phyloP scores from a whole-genome alignment of 805 yeast genomes.

The Lachancea thermotolerans region DNA sequence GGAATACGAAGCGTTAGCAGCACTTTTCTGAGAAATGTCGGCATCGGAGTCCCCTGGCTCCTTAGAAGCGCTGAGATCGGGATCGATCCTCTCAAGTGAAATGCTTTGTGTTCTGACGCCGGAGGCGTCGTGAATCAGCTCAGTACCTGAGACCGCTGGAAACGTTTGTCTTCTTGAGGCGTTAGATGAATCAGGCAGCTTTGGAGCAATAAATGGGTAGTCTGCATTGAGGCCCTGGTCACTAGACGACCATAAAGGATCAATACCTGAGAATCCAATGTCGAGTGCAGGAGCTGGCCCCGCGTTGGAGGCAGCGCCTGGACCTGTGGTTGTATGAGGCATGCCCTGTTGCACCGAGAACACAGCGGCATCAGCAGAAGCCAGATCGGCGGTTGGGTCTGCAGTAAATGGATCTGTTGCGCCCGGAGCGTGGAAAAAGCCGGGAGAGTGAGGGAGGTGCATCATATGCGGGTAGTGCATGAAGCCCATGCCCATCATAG shows the following conservation, averaged over 20 bases:
- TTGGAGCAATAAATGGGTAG: conserved; percentile 3
- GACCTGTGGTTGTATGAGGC: background rate
- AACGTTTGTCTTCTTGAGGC: conserved; percentile 32
- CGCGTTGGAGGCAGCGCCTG: background rate
- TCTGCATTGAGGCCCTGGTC: conserved; percentile 5
- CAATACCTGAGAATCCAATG: conserved; percentile 4
- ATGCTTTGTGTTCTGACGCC: conserved; percentile 26
- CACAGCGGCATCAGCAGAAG: conserved; percentile 1
- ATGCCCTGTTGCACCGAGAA: background rate
- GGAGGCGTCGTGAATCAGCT: conserved; percentile 8
- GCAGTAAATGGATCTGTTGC: conserved; percentile 2
- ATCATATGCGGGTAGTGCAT: conserved; percentile 30
- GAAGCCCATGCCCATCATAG: conserved; percentile 29
- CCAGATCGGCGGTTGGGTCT: background rate
- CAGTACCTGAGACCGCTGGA: conserved; percentile 25
- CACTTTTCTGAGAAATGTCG: background rate
- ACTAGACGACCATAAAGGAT: conserved; percentile 6
- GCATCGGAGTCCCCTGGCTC: conserved; percentile 1
- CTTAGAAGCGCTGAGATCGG: conserved; percentile 1
- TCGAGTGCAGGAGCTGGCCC: background rate
- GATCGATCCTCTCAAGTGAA: conserved; percentile 20
- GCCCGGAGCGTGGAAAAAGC: conserved; percentile 22
- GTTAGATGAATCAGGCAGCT: conserved; percentile 2
- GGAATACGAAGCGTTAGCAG: conserved; percentile 15
- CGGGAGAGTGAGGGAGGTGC: conserved; percentile 26